Evolutionary conservation across 2,329 filamentous ascomycete species (phyloP).

Genomic region (Penicillium sp.): DNA sequence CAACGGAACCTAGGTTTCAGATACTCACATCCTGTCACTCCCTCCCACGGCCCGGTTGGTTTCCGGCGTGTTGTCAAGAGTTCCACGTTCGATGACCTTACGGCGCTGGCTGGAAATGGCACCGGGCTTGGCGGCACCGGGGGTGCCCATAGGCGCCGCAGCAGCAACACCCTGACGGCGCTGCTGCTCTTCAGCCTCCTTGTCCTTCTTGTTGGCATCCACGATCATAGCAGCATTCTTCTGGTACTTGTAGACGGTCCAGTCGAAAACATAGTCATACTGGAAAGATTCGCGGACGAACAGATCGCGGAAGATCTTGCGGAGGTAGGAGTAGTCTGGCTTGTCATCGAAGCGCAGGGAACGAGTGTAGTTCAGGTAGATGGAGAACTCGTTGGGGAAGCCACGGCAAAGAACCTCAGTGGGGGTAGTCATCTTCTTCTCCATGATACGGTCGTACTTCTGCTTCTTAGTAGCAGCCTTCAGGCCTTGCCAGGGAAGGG

Average conservation of each 20-base stretch:
- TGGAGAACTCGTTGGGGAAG: constrained; percentile 98
- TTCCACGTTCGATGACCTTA: constrained; percentile 68
- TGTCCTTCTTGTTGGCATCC: constrained; percentile 63
- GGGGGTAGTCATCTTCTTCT: constrained; percentile 99
- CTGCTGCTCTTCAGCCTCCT: constrained; percentile 67
- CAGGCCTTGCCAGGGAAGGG: constrained; percentile 94
- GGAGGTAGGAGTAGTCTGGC: constrained; percentile 98
- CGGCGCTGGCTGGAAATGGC: constrained; percentile 68
- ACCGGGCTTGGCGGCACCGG: constrained; percentile 59
- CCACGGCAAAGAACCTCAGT: constrained; percentile 97
- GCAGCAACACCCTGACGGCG: constrained; percentile 59
- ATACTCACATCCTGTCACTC: constrained; percentile 94
- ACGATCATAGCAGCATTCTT: constrained; percentile 96
- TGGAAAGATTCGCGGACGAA: constrained; percentile 99
- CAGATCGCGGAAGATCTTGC: constrained; percentile 99
- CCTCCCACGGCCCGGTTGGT: constrained; percentile 67
- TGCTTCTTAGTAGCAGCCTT: constrained; percentile 99
- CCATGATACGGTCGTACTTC: constrained; percentile 99
- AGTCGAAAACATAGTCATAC: constrained; percentile 99
- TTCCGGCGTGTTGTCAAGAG: constrained; percentile 60
- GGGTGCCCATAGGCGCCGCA: constrained; percentile 46
- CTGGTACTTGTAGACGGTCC: constrained; percentile 99
- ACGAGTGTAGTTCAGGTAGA: constrained; percentile 98
- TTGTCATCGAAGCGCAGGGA: constrained; percentile 99
- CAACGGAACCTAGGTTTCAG: constrained; percentile 65